A percentile compares a stretch with the other conserved stretches of the same genome.
These are phyloP conservation scores for Fusarium odoratissimum DNA, from an alignment of 2,329 filamentous ascomycete species.

Conservation along the genomic window DNA sequence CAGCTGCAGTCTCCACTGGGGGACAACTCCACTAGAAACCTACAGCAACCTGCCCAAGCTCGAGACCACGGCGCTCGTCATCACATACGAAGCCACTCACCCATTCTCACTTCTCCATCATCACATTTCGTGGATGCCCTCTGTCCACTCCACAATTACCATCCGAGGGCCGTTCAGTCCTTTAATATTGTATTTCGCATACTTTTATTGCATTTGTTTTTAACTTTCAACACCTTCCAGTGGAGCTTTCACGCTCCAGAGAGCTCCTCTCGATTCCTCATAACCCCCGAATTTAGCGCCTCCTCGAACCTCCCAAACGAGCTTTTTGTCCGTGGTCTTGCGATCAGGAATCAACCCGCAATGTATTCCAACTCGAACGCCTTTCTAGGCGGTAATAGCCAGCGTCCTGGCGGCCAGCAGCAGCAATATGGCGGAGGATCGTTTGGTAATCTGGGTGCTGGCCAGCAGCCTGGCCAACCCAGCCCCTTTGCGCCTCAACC, in stretches of 20 bases:
- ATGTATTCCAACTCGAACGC: constrained; percentile 95
- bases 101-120: constrained; percentile 32
- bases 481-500: constrained; percentile 68
- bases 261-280: constrained; percentile 7
- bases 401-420: constrained; percentile 72
- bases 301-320: constrained; percentile 28
- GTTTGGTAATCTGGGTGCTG: constrained; percentile 57
- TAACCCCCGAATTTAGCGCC: constrained; percentile 37
- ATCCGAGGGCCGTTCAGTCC: constrained; percentile 27
- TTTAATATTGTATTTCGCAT: constrained; percentile 37
- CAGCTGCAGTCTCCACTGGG: constrained; percentile 14
- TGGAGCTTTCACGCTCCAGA: constrained; percentile 25
- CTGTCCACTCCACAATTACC: constrained; percentile 21
- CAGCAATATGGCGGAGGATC: constrained; percentile 60
- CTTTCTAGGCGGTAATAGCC: constrained; percentile 82
- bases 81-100: constrained; percentile 31
- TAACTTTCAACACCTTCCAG: neutral
- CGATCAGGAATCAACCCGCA: constrained; percentile 39
- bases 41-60: constrained; percentile 20
- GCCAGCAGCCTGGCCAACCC: constrained; percentile 59
- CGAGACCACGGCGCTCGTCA: constrained; percentile 27
- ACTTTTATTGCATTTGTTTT: constrained; percentile 23
- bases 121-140: constrained; percentile 31
- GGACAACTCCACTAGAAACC: constrained; percentile 29
- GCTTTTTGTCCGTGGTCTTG: constrained; percentile 27